Evolutionary conservation across 108 stramenopile genomes (phyloP).

Genomic region (Nannochloropsis gaditana): DNA sequence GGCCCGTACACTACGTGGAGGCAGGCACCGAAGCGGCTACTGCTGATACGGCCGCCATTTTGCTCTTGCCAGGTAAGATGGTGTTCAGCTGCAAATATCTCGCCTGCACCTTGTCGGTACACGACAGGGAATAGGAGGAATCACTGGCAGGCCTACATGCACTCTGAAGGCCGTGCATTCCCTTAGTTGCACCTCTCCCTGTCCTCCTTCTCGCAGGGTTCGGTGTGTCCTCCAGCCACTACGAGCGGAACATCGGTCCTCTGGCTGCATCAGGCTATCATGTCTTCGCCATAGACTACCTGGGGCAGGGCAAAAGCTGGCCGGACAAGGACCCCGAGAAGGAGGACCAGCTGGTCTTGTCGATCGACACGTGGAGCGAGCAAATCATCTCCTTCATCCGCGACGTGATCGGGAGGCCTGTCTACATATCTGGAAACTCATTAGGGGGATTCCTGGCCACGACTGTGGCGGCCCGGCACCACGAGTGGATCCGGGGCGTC

Average conservation of each 20-base stretch:
- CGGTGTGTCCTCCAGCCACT: constrained; percentile 39
- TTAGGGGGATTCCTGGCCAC: constrained; percentile 40
- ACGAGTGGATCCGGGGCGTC: constrained; percentile 13
- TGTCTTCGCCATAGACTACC: constrained; percentile 29
- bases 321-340: constrained; percentile 21
- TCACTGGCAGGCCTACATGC: too few species aligned
- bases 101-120: too few species aligned
- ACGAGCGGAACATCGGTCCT: constrained; percentile 32
- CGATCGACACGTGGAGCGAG: constrained; percentile 38
- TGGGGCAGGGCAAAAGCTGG: constrained; percentile 45
- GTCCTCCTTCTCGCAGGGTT: constrained; percentile 33
- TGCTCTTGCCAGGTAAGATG: constrained; percentile 5
- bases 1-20: constrained; percentile 17
- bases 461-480: constrained; percentile 40
- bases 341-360: constrained; percentile 33
- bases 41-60: neutral
- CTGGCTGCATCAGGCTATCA: constrained; percentile 29
- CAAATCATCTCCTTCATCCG: constrained; percentile 39
- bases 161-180: too few species aligned
- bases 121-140: too few species aligned
- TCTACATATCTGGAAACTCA: constrained; percentile 41
- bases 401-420: constrained; percentile 34
- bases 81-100: too few species aligned
- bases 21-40: neutral
- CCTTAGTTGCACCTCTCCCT: neutral